Evolutionary conservation across 2,329 filamentous ascomycete genomes (phyloP), one percentile per base, ranked within the genome.

Genomic region (Stenocarpella maydis): DNA sequence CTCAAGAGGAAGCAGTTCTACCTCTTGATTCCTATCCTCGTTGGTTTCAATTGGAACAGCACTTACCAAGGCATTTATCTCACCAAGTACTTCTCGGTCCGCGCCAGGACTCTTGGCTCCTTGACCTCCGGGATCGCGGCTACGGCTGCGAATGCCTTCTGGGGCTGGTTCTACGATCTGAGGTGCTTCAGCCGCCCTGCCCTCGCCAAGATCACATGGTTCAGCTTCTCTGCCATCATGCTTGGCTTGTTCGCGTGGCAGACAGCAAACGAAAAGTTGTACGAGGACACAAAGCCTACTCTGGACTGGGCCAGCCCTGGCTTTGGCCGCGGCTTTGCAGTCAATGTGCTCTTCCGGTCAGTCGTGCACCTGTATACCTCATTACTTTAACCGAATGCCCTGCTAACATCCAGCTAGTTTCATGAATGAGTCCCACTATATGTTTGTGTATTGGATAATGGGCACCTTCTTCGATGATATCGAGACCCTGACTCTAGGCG

Each of bases 1-100:
- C 68, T 85, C 21, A 80, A 76, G 67, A 77, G 79, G 50, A 82
- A 80, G 71, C 79, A 84, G 15, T 83, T 87, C 71, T 81, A 80
- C 64, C 77, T 87, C 0, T 75, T 87, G 14, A 79, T 86, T 5
- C 85, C 85, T 0, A 79, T 87, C 19, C 79, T 86, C 21, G 73
- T 86, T 0, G 82, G 83, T 0, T 85, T 85, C 72, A 82, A 84
- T 69, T 87, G 85, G 81, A 86, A 85, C 70, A 75, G 74, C 37
- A 85, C 84, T 0, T 87, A 87, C 31, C 77, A 85, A 26, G 83
- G 84, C 8, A 86, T 85, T 21, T 87, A 87, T 72, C 78, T 86
- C 19, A 83, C 84, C 12, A 83, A 80, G 31, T 86, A 86, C 76
- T 86, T 86, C 72, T 84, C 83, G 4, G 84, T 86, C 2, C 80